Evolutionary conservation across 768 basidiomycete species (phyloP), one percentile per base, ranked within the genome.

Genomic region (Suillus cothurnatus): DNA sequence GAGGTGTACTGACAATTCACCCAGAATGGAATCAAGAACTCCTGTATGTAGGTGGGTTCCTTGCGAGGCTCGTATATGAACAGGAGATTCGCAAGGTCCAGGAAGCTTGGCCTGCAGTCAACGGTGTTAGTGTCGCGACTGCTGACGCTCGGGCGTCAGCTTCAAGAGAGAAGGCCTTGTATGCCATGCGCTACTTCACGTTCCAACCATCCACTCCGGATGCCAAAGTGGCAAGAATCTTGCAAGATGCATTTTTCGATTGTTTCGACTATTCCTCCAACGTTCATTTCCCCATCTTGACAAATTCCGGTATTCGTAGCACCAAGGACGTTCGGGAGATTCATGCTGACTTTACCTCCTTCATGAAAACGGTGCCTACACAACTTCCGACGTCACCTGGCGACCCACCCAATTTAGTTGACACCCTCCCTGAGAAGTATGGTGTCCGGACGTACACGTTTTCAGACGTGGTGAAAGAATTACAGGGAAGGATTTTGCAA

Each of bases 21-120:
- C 34, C 64, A 92, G 91, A 88, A 19, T 97, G 94, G 95, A 99
- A 99, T 72, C 86, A 85, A 67, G 96, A 97, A 72, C 82, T 98
- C 11, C 81, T 98, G 11, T 88, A 85, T 71, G 82, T 93, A 23
- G 91, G 94, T 7, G 97, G 95, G 3, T 86, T 91, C 65, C 82
- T 97, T 43, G 83, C 91, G 49, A 88, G 96, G 19, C 77, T 88
- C 6, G 90, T 93, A 0, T 98, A 97, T 70, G 95, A 97, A 69
- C 78, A 88, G 52, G 94, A 97, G 75, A 79, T 97, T 70, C 78
- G 73, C 4, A 79, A 80, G 31, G 79, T 94, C 64, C 80, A 80
- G 53, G 73, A 64, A 11, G 61, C 67, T 11, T 80, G 79, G 76
- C 53, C 72, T n/a, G 5, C 0, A n/a, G 21, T 32, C 31, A 63